Evolutionary conservation across 1,139 yeast species (phyloP).

Genomic region (Candida smagusa): DNA sequence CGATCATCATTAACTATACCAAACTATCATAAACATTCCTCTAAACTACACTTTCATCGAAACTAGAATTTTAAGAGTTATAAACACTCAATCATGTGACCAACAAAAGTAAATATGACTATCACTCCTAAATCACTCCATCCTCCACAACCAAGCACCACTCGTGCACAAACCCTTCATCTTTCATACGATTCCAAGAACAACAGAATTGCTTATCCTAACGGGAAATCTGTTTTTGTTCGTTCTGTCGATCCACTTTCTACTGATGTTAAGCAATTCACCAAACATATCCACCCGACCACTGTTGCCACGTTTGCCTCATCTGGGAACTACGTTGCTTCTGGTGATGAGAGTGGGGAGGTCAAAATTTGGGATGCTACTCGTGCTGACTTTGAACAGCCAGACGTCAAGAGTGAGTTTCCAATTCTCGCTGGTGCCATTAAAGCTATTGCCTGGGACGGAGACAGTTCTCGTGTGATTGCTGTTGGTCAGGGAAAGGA

Average conservation of each 20-base stretch:
- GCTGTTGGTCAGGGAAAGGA: constrained; percentile 97
- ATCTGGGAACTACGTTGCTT: constrained; percentile 84
- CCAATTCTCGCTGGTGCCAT: constrained; percentile 80
- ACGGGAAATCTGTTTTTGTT: constrained; percentile 77
- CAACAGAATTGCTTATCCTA: constrained; percentile 72
- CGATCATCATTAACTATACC: too few species aligned
- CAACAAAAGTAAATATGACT: constrained; percentile 11
- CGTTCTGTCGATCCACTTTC: constrained; percentile 53
- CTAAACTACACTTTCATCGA: too few species aligned
- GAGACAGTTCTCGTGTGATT: constrained; percentile 77
- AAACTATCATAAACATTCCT: too few species aligned
- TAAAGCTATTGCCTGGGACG: constrained; percentile 88
- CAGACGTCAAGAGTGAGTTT: constrained; percentile 74
- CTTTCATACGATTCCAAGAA: constrained; percentile 68
- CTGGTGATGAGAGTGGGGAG: constrained; percentile 86
- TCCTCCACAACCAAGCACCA: constrained; percentile 80
- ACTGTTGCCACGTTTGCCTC: constrained; percentile 81
- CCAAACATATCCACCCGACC: constrained; percentile 65
- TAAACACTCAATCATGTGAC: too few species aligned
- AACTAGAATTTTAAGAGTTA: too few species aligned
- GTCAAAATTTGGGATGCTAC: constrained; percentile 84
- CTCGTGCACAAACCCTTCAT: constrained; percentile 67
- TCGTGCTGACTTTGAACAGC: constrained; percentile 41
- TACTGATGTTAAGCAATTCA: constrained; percentile 58
- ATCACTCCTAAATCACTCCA: constrained; percentile 31